These are phyloP conservation scores for Solanum sparsipilum DNA, from an alignment of 257 asterid genomes.

Conservation along the genomic window DNA sequence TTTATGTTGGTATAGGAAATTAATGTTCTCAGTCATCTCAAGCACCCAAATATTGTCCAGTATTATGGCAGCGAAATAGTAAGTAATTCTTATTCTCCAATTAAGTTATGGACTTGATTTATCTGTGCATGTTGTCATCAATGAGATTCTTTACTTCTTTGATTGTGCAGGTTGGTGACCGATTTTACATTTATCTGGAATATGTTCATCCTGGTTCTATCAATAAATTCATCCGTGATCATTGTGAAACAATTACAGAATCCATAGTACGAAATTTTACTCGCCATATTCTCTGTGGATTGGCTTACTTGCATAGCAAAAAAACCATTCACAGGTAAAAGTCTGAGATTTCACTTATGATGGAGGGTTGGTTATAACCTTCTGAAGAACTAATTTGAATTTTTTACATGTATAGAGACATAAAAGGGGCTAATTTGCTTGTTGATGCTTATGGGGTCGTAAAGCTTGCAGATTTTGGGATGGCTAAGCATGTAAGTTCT, in stretches of 20 bases:
- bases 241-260: constrained; percentile 80
- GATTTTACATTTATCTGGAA: constrained; percentile 79
- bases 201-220: constrained; percentile 94
- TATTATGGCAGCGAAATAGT: constrained; percentile 86
- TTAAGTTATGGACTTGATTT: neutral
- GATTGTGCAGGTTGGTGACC: constrained; percentile 52
- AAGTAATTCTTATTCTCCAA: constrained; percentile 10
- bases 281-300: constrained; percentile 81
- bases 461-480: constrained; percentile 97
- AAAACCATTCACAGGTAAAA: constrained; percentile 83
- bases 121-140: neutral
- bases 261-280: constrained; percentile 83
- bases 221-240: constrained; percentile 65
- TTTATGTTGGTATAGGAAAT: constrained; percentile 47
- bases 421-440: constrained; percentile 88
- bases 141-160: constrained; percentile 7
- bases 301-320: constrained; percentile 81
- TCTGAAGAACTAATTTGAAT: neutral
- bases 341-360: neutral
- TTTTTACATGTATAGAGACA: constrained; percentile 41
- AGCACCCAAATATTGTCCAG: constrained; percentile 89
- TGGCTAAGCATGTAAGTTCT: constrained; percentile 83
- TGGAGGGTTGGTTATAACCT: neutral
- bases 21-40: constrained; percentile 71
- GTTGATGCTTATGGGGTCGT: constrained; percentile 92